phyloP scores from a whole-genome alignment of 1,139 yeast genomes.

The Magnusiomyces sp. region DNA sequence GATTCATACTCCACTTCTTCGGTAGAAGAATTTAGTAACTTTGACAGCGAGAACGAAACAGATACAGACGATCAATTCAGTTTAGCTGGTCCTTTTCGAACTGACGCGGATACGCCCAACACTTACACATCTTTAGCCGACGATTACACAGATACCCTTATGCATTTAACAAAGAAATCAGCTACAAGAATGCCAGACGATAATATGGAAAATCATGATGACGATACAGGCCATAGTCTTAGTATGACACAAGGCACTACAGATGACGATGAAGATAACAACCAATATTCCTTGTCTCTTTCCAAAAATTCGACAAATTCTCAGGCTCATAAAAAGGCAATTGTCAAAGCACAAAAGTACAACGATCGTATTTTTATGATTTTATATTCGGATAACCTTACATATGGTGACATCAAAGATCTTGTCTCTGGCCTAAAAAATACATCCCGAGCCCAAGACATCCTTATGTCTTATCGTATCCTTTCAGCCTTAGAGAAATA shows the following conservation, averaged over 20 bases:
- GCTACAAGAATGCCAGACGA: no score
- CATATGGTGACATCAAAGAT: slow-evolving; percentile 23
- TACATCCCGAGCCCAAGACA: slow-evolving; percentile 24
- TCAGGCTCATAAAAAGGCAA: neutral
- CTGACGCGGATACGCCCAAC: no score
- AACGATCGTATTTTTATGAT: slow-evolving; percentile 27
- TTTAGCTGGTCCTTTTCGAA: no score
- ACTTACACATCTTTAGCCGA: no score
- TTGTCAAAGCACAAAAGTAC: slow-evolving; percentile 3
- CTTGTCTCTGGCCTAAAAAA: slow-evolving; percentile 22
- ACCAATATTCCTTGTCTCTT: slow-evolving; percentile 4
- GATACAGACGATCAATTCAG: no score
- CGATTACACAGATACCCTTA: no score
- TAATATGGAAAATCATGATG: no score
- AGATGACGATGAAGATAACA: slow-evolving; percentile 1
- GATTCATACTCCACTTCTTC: no score
- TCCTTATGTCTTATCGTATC: slow-evolving; percentile 26
- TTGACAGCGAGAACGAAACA: no score
- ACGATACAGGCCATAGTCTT: no score
- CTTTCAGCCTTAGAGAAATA: slow-evolving; percentile 23
- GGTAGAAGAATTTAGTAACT: no score
- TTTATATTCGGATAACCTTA: slow-evolving; percentile 18
- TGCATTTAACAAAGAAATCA: no score
- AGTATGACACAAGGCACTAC: neutral
- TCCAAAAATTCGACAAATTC: slow-evolving; percentile 5